Base-by-base conservation (phyloP, 2,329 filamentous ascomycete species). In the Tolypocladium endophyticum region DNA sequence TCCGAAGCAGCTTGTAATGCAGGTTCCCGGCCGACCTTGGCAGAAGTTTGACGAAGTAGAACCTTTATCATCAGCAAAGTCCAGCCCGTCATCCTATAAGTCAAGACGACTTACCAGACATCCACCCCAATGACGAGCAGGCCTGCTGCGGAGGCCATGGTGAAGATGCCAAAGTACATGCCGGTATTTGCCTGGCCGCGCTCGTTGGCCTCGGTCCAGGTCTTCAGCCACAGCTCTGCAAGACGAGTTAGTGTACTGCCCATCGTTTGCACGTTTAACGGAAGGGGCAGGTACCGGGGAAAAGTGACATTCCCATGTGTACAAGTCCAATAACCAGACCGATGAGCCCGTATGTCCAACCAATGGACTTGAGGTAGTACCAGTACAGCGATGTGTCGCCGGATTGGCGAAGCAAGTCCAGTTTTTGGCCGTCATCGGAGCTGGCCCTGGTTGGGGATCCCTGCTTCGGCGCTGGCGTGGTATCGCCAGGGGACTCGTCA, bases 151-250 rank as follows among this genome's bases (percentile, higher is more conserved):
- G 54, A 20, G 1, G 52, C 25, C 38, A 43, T 16, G 18, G 38
- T 14, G 36, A 55, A 61, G 47, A 59, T 39, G 35, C 55, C 55
- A 52, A 30, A 61, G 39, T 57, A 59, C 47, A n/a, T 47, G n/a
- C 28, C 52, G 4, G 53, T 56, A 25, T 47, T 56, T 33, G 25
- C 30, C 4, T 55, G 6, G 20, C 16, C 18, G 23, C 23, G 28
- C 20, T 50, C 33, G 39, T 55, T 59, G 11, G 58, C 41, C 45
- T 59, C 58, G 11, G 58, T 28, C 58, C 58, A 59, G 3, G 20
- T 30, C 39, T 59, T 59, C 28, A 56, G 16, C 58, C 58, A 59
- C 18, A 56, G 38, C 47, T 55, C 33, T 56, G 18, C 20, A n/a
- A 20, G 28, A 35, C 4, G 1, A 5, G 28, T 53, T 6, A 53